phyloP scores from a whole-genome alignment of 2,329 filamentous ascomycete genomes.

The Orbilia brochopaga region DNA sequence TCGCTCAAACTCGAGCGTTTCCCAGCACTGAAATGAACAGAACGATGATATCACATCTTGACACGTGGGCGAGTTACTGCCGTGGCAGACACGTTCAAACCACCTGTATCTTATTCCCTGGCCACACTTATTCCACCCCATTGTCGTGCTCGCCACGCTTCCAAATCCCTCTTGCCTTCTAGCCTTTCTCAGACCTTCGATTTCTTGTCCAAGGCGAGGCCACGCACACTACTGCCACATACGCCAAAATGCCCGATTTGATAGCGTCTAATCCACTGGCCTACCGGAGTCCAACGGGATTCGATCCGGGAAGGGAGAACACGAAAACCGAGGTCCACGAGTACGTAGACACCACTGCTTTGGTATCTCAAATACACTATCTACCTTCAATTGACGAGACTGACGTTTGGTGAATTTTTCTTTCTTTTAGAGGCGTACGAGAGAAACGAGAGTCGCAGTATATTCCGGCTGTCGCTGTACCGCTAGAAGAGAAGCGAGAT shows the following conservation, averaged over 20 bases:
- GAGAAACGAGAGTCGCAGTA: constrained; percentile 32
- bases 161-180: not conserved
- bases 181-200: constrained; percentile 25
- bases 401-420: not conserved
- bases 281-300: constrained; percentile 8
- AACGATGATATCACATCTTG: constrained; percentile 12
- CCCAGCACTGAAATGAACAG: not conserved
- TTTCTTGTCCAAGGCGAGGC: not conserved
- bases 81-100: constrained; percentile 5
- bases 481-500: constrained; percentile 33
- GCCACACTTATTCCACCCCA: not conserved
- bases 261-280: constrained; percentile 2
- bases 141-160: not conserved
- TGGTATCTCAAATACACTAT: not conserved
- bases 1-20: constrained; percentile 43
- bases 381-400: not conserved
- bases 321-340: constrained; percentile 29
- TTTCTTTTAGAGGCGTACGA: constrained; percentile 13
- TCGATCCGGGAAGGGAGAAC: constrained; percentile 9
- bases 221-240: constrained; percentile 16
- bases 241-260: constrained; percentile 19
- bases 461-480: constrained; percentile 40
- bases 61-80: constrained; percentile 25
- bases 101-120: constrained; percentile 14
- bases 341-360: constrained; percentile 3